Base-by-base conservation (phyloP, 106 monocot species). In the Dendrobium chrysotoxum region DNA sequence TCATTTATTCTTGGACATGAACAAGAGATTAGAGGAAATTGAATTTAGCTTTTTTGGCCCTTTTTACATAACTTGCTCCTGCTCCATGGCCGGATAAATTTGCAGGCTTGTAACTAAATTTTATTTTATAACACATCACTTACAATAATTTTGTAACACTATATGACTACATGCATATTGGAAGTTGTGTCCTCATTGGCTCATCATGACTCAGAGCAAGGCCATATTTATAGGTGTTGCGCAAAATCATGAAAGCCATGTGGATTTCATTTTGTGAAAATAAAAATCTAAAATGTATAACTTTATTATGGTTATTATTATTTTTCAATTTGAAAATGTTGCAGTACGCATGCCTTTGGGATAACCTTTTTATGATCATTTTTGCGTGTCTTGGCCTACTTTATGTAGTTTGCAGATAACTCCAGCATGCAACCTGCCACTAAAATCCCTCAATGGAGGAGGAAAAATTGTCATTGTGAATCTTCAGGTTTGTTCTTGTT, bases 391-490 rank as follows among this genome's bases (percentile, higher is more conserved):
- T 8, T 10, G 13, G 31, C 28, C 55, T 82, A 21, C 78, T 53
- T 7, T 58, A 31, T 90, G 78, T 88, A 99, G 99, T 87, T 90
- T 99, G 83, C 99, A 99, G 83, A 95, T 99, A 73, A 99, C 94
- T 85, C 99, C 99, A 83, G 99, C 99, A 26, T 99, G 95, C 88
- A 99, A 99, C 84, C 91, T 99, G 79, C 99, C 98, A 80, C 77
- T 92, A 71, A 91, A 88, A 84, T 77, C 82, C 53, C 75, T 95
- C 55, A 88, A 81, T 80, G 90, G 93, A 71, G 99, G 99, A 31
- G 99, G 99, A 28, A 95, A 84, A 85, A 78, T 99, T 84, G 91
- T 91, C 21, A 95, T 99, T 79, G 95, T 99, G 18, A 99, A 99
- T 81, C 99, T 99, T 86, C 99, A 99, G 95, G 99, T 95, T 81